A percentile compares a stretch with the other conserved stretches of the same genome.
Evolutionary conservation across 345 rosid genomes (phyloP).

Genomic region (Angophora floribunda): DNA sequence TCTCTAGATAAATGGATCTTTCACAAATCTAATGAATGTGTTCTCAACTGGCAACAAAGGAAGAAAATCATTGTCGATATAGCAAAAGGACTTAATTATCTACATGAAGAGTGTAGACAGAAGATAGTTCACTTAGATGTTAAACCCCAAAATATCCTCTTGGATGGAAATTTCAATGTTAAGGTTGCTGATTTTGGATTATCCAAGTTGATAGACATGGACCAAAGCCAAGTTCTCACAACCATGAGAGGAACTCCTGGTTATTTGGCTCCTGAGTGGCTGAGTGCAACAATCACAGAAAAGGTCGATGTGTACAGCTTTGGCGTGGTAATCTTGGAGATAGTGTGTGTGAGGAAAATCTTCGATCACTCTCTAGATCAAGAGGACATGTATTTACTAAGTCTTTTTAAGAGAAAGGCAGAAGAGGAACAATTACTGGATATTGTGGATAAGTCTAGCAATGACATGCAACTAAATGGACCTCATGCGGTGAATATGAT

Average conservation of each 20-base stretch:
- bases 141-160: constrained; percentile 4
- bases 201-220: neutral
- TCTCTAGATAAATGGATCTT: constrained; percentile 19
- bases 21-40: neutral
- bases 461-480: constrained; percentile 8
- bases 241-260: constrained; percentile 1
- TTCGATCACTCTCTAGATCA: constrained; percentile 2
- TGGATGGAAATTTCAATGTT: neutral
- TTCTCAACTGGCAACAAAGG: constrained; percentile 15
- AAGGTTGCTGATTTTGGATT: constrained; percentile 4
- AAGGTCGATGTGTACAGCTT: constrained; percentile 17
- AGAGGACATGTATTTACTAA: constrained; percentile 14
- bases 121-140: constrained; percentile 5
- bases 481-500: constrained; percentile 5
- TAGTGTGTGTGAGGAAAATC: constrained; percentile 9
- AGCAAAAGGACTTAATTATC: constrained; percentile 21
- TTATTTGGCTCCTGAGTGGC: constrained; percentile 7
- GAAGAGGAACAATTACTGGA: neutral
- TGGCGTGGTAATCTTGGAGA: constrained; percentile 14
- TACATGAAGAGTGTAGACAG: constrained; percentile 16
- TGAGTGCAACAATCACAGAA: neutral
- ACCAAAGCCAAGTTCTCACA: neutral
- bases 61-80: constrained; percentile 17
- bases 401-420: constrained; percentile 3
- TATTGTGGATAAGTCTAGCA: constrained; percentile 1